Conservation (phyloP, 202 grass and related monocot genomes). For the Digitaria exilis region DNA sequence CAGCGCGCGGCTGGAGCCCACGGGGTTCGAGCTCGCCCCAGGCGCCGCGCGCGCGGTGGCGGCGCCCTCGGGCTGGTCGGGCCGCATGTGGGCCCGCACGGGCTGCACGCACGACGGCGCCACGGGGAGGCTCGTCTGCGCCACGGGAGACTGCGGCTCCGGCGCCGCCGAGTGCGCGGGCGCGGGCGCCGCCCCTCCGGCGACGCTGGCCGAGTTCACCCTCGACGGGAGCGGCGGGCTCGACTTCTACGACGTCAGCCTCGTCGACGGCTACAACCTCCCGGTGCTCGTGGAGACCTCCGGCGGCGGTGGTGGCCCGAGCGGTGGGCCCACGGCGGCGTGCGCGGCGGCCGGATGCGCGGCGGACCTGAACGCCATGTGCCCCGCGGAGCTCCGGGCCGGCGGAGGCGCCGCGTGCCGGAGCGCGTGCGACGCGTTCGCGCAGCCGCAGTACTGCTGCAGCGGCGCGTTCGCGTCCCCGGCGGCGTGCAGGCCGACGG, state of each 20-base stretch:
- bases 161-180: slow-evolving; percentile 77
- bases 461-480: slow-evolving; percentile 75
- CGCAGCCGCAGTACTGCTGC: slow-evolving; percentile 77
- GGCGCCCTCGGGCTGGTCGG: slow-evolving; percentile 80
- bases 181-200: slow-evolving; percentile 61
- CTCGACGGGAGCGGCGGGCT: slow-evolving; percentile 53
- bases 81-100: slow-evolving; percentile 91
- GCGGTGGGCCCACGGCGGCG: background rate
- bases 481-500: slow-evolving; percentile 68
- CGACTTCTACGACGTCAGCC: slow-evolving; percentile 96
- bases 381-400: slow-evolving; percentile 68
- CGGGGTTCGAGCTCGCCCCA: slow-evolving; percentile 77
- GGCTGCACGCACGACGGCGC: slow-evolving; percentile 54
- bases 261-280: slow-evolving; percentile 86
- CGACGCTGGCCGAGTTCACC: slow-evolving; percentile 90
- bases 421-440: slow-evolving; percentile 92
- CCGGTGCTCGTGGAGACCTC: slow-evolving; percentile 50
- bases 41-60: slow-evolving; percentile 44
- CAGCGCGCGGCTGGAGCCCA: slow-evolving; percentile 59
- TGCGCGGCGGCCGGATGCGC: slow-evolving; percentile 77
- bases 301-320: background rate
- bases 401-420: slow-evolving; percentile 67
- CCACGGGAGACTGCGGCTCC: slow-evolving; percentile 83
- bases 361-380: slow-evolving; percentile 69
- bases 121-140: slow-evolving; percentile 47